Base-by-base conservation (phyloP, 2,329 filamentous ascomycete genomes). In the Fusarium sp. region DNA sequence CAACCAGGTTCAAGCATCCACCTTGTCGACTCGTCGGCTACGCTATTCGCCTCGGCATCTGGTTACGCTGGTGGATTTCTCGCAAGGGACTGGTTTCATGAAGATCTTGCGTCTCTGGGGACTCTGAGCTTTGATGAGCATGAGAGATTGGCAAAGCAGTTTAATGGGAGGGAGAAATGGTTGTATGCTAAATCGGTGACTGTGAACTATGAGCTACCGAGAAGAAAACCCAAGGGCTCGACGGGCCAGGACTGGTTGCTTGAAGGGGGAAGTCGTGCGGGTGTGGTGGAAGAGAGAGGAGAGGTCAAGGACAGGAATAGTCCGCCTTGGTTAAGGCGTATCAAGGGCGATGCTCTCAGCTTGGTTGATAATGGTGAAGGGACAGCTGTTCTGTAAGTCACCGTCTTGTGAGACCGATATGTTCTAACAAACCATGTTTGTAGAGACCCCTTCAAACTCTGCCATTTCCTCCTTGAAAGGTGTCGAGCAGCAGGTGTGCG, bases 11-110 rank as follows among this genome's bases (percentile, higher is more conserved):
- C 80, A 11, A 82, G 79, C 25, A 84, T 88, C 60, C 85, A 87
- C 71, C 80, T 88, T 12, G 82, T 88, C 40, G 86, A 88, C 59
- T 77, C 83, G 1, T 83, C 84, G 0, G 79, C 82, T 2, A 80
- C 89, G 70, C 86, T 95, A 37, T 94, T 95, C 81, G 87, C 89
- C 16, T 93, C 91, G 35, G 93, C 93, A 1, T 95, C 92, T 5
- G 93, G 93, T 2, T 91, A 89, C 73, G 92, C 93, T 0, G 94
- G 88, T 23, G 93, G 93, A 0, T 96, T 95, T 77, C 79, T 95
- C 13, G 93, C 93, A 0, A 86, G 85, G 38, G 91, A 95, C 80
- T 95, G 93, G 92, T 94, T 93, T 76, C 85, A 85, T 0, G 83
- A 88, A 1, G 83, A 86, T 3, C 83, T 89, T 10, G 85, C 88